phyloP scores from a whole-genome alignment of 768 basidiomycete species.

The Obba rivulosa region DNA sequence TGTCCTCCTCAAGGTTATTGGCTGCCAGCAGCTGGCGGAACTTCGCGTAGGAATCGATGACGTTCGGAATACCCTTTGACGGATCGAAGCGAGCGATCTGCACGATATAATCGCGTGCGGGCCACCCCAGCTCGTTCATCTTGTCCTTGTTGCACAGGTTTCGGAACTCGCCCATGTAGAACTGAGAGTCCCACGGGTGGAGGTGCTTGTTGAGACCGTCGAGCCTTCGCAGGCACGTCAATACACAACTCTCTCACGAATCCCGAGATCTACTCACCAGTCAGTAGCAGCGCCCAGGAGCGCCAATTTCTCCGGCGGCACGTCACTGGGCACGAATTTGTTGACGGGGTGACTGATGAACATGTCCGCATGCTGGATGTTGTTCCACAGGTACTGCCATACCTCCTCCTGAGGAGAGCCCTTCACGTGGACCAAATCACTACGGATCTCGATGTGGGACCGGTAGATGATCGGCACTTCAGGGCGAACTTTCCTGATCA shows the following conservation, averaged over 20 bases:
- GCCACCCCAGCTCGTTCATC: constrained; percentile 78
- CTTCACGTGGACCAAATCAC: constrained; percentile 76
- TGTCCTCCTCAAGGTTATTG: constrained; percentile 42
- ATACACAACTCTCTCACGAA: constrained; percentile 35
- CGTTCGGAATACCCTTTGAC: constrained; percentile 74
- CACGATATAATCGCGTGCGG: constrained; percentile 76
- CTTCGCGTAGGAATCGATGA: constrained; percentile 82
- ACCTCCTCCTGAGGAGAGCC: constrained; percentile 87
- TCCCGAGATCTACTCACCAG: constrained; percentile 46
- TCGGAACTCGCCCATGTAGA: constrained; percentile 87
- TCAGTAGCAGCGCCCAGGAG: constrained; percentile 83
- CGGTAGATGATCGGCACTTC: constrained; percentile 88
- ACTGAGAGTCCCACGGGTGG: constrained; percentile 74
- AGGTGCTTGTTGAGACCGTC: constrained; percentile 95
- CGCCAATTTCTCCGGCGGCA: constrained; percentile 63
- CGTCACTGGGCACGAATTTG: constrained; percentile 89
- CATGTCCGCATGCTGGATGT: constrained; percentile 83
- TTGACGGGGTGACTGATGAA: constrained; percentile 93
- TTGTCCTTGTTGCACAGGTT: constrained; percentile 71
- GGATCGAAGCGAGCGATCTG: constrained; percentile 97
- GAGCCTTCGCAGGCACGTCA: constrained; percentile 41
- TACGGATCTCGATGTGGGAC: constrained; percentile 89
- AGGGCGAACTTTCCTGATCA: constrained; percentile 81
- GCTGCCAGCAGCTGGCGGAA: constrained; percentile 64
- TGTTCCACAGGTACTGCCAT: constrained; percentile 94